phyloP scores from a whole-genome alignment of 2,329 filamentous ascomycete species.

The Ilyonectria mors-panacis region DNA sequence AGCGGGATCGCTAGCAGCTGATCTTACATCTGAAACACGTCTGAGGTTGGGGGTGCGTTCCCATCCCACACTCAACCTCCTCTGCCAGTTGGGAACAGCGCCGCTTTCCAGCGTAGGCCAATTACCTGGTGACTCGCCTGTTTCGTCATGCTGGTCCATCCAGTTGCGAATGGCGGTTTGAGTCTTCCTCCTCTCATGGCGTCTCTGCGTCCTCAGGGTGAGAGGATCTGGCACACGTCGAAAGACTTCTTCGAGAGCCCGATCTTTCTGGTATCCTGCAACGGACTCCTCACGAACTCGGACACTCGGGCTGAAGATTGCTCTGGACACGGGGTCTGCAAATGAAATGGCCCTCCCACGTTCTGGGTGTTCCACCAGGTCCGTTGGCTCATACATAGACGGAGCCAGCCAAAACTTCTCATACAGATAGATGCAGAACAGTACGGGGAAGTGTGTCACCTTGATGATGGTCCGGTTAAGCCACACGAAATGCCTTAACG shows the following conservation, averaged over 20 bases:
- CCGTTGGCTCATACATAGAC: constrained; percentile 84
- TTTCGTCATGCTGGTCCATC: constrained; percentile 82
- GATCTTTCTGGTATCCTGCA: constrained; percentile 90
- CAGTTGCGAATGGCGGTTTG: constrained; percentile 88
- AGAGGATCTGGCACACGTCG: constrained; percentile 77
- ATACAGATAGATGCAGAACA: constrained; percentile 90
- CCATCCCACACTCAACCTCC: constrained; percentile 67
- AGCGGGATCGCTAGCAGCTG: constrained; percentile 74
- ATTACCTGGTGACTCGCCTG: constrained; percentile 61
- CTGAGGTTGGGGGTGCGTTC: constrained; percentile 64
- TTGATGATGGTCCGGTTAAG: constrained; percentile 95
- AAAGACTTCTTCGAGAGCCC: constrained; percentile 92
- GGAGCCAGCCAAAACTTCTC: constrained; percentile 85
- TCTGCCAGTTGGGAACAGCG: constrained; percentile 62
- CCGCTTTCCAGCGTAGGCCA: constrained; percentile 66
- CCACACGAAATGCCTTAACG: constrained; percentile 85
- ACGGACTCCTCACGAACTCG: constrained; percentile 89
- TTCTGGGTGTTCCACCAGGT: constrained; percentile 82
- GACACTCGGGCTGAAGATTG: constrained; percentile 80
- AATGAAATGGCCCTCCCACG: constrained; percentile 69
- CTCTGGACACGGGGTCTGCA: constrained; percentile 67
- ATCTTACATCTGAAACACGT: constrained; percentile 70
- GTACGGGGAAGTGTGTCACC: constrained; percentile 86
- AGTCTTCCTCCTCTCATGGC: constrained; percentile 78
- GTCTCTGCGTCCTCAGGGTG: constrained; percentile 71